Percentiles rank a stretch among this genome's conserved stretches.
Evolutionary conservation across 768 basidiomycete species (phyloP).

Genomic region (Boletus subparvulus): DNA sequence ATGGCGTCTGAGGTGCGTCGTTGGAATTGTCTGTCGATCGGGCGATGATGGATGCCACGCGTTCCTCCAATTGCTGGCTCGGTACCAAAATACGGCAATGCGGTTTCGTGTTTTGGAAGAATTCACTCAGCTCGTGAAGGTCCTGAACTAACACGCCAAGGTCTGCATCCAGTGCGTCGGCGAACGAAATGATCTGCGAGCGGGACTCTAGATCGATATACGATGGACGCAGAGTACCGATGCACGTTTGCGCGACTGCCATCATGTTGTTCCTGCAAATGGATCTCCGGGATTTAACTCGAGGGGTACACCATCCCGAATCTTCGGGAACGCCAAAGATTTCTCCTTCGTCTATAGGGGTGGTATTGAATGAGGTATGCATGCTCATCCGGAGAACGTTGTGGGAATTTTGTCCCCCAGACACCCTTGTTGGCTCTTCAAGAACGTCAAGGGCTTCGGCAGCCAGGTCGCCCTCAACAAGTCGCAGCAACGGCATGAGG

Average conservation of each 20-base stretch:
- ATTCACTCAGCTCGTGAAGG: constrained; percentile 71
- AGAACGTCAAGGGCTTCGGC: constrained; percentile 88
- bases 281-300: constrained; percentile 56
- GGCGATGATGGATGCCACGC: constrained; percentile 79
- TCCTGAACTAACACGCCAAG: constrained; percentile 78
- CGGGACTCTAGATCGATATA: constrained; percentile 72
- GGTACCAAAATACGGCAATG: constrained; percentile 42
- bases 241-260: constrained; percentile 85
- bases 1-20: constrained; percentile 76
- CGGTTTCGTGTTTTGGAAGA: constrained; percentile 55
- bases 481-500: constrained; percentile 85
- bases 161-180: constrained; percentile 52
- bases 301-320: constrained; percentile 86
- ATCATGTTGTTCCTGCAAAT: constrained; percentile 75
- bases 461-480: constrained; percentile 86
- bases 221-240: constrained; percentile 65
- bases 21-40: constrained; percentile 59
- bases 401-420: constrained; percentile 72
- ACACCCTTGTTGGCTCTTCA: constrained; percentile 83
- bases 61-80: constrained; percentile 66
- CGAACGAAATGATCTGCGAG: constrained; percentile 34
- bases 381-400: constrained; percentile 93
- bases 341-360: constrained; percentile 57
- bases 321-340: constrained; percentile 81
- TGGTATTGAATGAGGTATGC: constrained; percentile 50